Percentiles rank a stretch among this genome's conserved stretches.
Evolutionary conservation across 768 basidiomycete species (phyloP).

Genomic region (Suillus plorans): DNA sequence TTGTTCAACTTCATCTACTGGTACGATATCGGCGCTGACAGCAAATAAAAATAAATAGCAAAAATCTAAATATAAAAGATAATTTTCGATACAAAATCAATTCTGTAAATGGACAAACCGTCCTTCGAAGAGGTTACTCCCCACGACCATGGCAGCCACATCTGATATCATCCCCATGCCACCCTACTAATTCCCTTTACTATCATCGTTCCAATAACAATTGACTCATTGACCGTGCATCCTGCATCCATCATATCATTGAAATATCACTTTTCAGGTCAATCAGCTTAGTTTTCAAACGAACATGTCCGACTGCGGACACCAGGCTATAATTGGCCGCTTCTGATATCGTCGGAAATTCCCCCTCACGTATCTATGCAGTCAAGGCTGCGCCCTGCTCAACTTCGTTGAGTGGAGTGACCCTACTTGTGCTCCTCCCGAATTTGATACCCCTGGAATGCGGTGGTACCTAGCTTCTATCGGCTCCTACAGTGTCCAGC

Average conservation of each 20-base stretch:
- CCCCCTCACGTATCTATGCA: conserved; percentile 2
- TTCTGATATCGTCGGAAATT: conserved; percentile 2
- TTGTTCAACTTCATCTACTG: conserved; percentile 2
- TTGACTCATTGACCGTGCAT: background rate
- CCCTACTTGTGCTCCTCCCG: conserved; percentile 4
- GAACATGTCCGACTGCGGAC: conserved; percentile 1
- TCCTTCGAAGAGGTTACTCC: background rate
- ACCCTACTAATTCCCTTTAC: background rate
- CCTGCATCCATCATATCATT: conserved; percentile 2
- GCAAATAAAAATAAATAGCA: conserved; percentile 7
- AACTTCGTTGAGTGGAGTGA: conserved; percentile 1
- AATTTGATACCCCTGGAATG: conserved; percentile 1
- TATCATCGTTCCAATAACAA: background rate
- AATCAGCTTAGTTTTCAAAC: conserved; percentile 2
- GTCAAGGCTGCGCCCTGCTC: background rate
- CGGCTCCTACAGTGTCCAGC: background rate
- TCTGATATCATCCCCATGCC: conserved; percentile 1
- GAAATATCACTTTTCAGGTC: conserved; percentile 1
- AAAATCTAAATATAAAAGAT: background rate
- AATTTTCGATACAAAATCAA: background rate
- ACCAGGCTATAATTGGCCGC: conserved; percentile 9
- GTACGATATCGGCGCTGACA: conserved; percentile 1
- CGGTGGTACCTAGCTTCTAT: background rate
- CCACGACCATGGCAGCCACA: background rate
- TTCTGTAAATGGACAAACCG: background rate